phyloP scores from a whole-genome alignment of 805 yeast genomes.

The Millerago galiae region DNA sequence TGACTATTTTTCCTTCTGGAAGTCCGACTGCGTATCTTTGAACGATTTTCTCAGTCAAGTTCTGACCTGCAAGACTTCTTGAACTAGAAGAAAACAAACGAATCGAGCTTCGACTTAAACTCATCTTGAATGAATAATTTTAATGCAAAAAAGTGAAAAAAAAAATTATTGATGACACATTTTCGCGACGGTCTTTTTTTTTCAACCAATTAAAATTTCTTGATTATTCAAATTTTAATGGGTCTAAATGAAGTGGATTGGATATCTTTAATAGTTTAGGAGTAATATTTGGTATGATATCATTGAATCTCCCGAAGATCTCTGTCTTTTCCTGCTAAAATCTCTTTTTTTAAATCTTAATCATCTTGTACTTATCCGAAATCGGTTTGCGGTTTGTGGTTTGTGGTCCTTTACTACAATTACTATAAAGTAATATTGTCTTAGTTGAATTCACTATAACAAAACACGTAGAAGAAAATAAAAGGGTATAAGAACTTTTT shows the following conservation, averaged over 20 bases:
- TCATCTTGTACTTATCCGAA: too few species aligned
- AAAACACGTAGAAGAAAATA: not conserved
- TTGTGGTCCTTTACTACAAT: too few species aligned
- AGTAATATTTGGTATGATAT: too few species aligned
- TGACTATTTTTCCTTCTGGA: constrained; percentile 68
- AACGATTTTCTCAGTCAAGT: constrained; percentile 91
- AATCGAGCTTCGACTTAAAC: constrained; percentile 1
- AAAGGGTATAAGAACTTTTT: too few species aligned
- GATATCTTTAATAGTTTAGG: too few species aligned
- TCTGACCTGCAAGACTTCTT: constrained; percentile 42
- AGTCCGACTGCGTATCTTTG: constrained; percentile 88
- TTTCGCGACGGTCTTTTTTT: not conserved
- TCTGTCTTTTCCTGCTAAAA: not conserved
- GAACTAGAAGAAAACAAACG: constrained; percentile 20
- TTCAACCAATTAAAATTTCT: not conserved
- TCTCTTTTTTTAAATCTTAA: not conserved
- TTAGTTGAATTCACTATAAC: not conserved
- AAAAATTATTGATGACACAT: not conserved
- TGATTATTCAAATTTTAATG: not conserved
- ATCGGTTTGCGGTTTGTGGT: too few species aligned
- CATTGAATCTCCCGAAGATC: not conserved
- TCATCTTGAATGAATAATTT: not conserved
- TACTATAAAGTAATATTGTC: too few species aligned
- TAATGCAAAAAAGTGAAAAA: not conserved
- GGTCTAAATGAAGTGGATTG: not conserved